Evolutionary conservation across 2,329 filamentous ascomycete species (phyloP).

Genomic region (Cytospora chrysosperma): DNA sequence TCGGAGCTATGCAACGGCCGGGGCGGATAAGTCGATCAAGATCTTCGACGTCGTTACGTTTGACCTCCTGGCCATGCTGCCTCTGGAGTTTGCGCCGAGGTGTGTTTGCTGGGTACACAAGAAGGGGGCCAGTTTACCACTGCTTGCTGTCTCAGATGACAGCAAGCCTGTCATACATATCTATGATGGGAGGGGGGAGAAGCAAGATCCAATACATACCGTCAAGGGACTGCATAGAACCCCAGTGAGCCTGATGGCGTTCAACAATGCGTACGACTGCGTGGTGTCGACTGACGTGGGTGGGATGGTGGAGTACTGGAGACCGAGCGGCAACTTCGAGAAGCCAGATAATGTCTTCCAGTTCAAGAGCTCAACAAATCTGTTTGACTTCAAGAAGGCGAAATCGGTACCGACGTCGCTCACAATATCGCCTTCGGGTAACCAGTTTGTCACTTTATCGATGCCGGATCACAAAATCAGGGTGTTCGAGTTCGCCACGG

Average conservation of each 20-base stretch:
- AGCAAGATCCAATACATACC: slow-evolving; percentile 70
- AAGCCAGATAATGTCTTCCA: slow-evolving; percentile 91
- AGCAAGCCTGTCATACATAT: slow-evolving; percentile 71
- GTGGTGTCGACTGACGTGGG: slow-evolving; percentile 85
- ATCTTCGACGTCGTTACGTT: slow-evolving; percentile 84
- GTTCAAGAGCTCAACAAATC: slow-evolving; percentile 88
- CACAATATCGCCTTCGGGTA: slow-evolving; percentile 80
- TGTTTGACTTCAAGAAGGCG: slow-evolving; percentile 96
- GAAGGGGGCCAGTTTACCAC: slow-evolving; percentile 80
- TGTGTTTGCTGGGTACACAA: slow-evolving; percentile 91
- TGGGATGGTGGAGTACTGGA: slow-evolving; percentile 98
- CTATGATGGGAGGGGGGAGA: slow-evolving; percentile 88
- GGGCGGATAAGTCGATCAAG: slow-evolving; percentile 74
- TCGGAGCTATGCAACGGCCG: slow-evolving; percentile 87
- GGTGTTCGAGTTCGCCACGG: slow-evolving; percentile 87
- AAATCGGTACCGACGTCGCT: slow-evolving; percentile 82
- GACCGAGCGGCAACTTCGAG: slow-evolving; percentile 74
- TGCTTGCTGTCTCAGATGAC: slow-evolving; percentile 80
- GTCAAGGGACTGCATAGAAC: slow-evolving; percentile 78
- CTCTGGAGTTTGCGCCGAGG: slow-evolving; percentile 71
- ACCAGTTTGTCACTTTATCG: slow-evolving; percentile 84
- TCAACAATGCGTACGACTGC: slow-evolving; percentile 86
- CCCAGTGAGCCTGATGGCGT: slow-evolving; percentile 81
- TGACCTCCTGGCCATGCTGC: slow-evolving; percentile 79
- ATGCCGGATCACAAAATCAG: slow-evolving; percentile 92